Conservation (phyloP, 148 eudicot species). For the Diospyros kaki region DNA sequence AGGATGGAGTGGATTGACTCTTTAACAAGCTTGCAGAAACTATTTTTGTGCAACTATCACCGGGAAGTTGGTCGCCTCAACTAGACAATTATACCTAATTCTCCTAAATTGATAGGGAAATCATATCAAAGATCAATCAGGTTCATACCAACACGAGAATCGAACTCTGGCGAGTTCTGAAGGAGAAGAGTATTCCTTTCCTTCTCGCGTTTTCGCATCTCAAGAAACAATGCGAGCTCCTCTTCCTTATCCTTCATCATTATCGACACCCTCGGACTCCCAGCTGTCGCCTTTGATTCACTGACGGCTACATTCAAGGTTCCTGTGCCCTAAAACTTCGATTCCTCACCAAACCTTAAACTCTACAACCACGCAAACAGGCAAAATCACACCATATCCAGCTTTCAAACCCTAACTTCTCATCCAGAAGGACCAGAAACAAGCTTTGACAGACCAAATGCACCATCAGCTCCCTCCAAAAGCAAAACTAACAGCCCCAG, state of each 20-base stretch:
- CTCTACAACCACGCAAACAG: slow-evolving; percentile 3
- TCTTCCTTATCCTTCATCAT: slow-evolving; percentile 77
- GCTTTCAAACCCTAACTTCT: slow-evolving; percentile 22
- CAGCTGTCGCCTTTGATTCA: slow-evolving; percentile 45
- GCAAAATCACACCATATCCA: slow-evolving; percentile 10
- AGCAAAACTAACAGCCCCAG: slow-evolving; percentile 12
- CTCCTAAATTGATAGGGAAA: no score
- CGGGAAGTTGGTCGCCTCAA: no score
- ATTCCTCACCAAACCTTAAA: slow-evolving; percentile 48
- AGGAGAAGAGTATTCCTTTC: slow-evolving; percentile 65
- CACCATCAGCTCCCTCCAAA: slow-evolving; percentile 10
- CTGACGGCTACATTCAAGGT: slow-evolving; percentile 51
- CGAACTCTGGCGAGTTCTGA: slow-evolving; percentile 60
- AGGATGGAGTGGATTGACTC: no score
- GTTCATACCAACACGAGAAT: slow-evolving; percentile 45
- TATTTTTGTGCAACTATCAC: no score
- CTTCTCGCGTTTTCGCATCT: slow-evolving; percentile 86
- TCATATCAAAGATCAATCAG: neutral
- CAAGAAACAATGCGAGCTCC: slow-evolving; percentile 83
- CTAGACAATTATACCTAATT: neutral
- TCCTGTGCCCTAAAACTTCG: slow-evolving; percentile 80
- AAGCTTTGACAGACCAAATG: slow-evolving; percentile 10
- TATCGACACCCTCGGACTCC: slow-evolving; percentile 44
- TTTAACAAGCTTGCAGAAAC: no score
- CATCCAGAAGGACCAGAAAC: slow-evolving; percentile 13